phyloP scores from a whole-genome alignment of 768 basidiomycete species.

The Xerocomellus amylosporus region DNA sequence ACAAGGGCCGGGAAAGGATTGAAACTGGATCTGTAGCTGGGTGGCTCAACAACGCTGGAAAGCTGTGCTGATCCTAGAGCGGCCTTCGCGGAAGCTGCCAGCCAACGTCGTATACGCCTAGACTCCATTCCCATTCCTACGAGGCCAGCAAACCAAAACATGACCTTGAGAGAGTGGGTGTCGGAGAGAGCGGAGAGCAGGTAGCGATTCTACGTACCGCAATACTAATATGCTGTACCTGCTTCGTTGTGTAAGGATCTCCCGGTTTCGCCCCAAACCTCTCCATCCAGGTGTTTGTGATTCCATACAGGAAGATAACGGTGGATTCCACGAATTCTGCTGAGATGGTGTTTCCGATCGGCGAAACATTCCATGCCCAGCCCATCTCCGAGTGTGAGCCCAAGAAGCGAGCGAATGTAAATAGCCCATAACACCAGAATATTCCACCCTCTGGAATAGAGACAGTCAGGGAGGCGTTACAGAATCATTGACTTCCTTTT shows the following conservation, averaged over 20 bases:
- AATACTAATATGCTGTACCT: conserved; percentile 92
- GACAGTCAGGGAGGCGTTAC: background rate
- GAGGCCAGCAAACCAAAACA: conserved; percentile 94
- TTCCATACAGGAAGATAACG: conserved; percentile 85
- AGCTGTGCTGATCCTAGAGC: conserved; percentile 24
- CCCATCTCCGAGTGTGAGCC: conserved; percentile 83
- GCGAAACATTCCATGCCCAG: conserved; percentile 92
- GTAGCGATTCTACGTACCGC: conserved; percentile 52
- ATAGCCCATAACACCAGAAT: conserved; percentile 88
- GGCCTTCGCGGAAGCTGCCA: conserved; percentile 56
- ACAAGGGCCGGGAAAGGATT: conserved; percentile 93
- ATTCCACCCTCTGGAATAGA: conserved; percentile 70
- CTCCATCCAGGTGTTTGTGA: conserved; percentile 97
- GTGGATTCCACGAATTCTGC: conserved; percentile 78
- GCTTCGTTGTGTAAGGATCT: conserved; percentile 84
- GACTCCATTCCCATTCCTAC: conserved; percentile 90
- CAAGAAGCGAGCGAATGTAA: conserved; percentile 92
- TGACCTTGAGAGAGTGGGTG: conserved; percentile 44
- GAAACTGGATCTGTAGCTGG: conserved; percentile 73
- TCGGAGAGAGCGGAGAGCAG: background rate
- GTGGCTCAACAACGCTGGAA: conserved; percentile 55
- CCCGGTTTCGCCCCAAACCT: conserved; percentile 80
- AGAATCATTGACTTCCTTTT: background rate
- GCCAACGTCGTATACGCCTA: conserved; percentile 65
- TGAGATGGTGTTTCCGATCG: conserved; percentile 47